Percentiles rank a stretch among this genome's conserved stretches.
These are phyloP conservation scores for Leccinum variicolor DNA, from an alignment of 768 basidiomycete species.

Conservation along the genomic window DNA sequence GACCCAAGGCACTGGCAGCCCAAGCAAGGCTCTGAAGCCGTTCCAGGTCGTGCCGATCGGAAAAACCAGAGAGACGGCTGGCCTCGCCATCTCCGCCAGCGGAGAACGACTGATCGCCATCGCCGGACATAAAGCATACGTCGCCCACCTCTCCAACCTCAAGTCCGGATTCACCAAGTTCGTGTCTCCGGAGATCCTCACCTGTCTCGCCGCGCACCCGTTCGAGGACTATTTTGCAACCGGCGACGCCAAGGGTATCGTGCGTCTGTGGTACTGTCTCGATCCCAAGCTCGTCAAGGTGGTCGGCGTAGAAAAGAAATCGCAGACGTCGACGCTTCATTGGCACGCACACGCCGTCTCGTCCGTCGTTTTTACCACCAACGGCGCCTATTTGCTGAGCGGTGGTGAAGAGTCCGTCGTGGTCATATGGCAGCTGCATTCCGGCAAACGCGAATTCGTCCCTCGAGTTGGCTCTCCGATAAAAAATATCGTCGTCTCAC, in stretches of 20 bases:
- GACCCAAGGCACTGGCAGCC: slow-evolving; percentile 31
- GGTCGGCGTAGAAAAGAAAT: slow-evolving; percentile 68
- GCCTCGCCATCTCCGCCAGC: slow-evolving; percentile 69
- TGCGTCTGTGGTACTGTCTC: slow-evolving; percentile 92
- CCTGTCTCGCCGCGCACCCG: slow-evolving; percentile 86
- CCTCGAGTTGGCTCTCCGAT: slow-evolving; percentile 91
- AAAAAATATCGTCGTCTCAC: slow-evolving; percentile 59
- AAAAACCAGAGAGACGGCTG: slow-evolving; percentile 60
- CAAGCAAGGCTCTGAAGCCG: slow-evolving; percentile 43
- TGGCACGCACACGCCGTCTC: slow-evolving; percentile 97
- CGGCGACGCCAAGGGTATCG: slow-evolving; percentile 80
- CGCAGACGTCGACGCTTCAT: slow-evolving; percentile 84
- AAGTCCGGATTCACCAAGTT: slow-evolving; percentile 77
- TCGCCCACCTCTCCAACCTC: slow-evolving; percentile 55
- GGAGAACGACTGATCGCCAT: slow-evolving; percentile 77
- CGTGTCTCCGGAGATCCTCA: slow-evolving; percentile 74
- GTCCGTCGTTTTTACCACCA: slow-evolving; percentile 80
- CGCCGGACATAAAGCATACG: slow-evolving; percentile 75
- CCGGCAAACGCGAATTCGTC: slow-evolving; percentile 86
- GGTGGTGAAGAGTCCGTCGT: slow-evolving; percentile 95
- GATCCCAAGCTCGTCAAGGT: slow-evolving; percentile 53
- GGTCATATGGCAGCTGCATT: slow-evolving; percentile 95
- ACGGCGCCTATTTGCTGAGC: slow-evolving; percentile 89
- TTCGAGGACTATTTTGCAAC: slow-evolving; percentile 93
- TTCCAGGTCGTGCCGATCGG: slow-evolving; percentile 57